Evolutionary conservation across 768 basidiomycete species (phyloP).

Genomic region (Lactarius sp.): DNA sequence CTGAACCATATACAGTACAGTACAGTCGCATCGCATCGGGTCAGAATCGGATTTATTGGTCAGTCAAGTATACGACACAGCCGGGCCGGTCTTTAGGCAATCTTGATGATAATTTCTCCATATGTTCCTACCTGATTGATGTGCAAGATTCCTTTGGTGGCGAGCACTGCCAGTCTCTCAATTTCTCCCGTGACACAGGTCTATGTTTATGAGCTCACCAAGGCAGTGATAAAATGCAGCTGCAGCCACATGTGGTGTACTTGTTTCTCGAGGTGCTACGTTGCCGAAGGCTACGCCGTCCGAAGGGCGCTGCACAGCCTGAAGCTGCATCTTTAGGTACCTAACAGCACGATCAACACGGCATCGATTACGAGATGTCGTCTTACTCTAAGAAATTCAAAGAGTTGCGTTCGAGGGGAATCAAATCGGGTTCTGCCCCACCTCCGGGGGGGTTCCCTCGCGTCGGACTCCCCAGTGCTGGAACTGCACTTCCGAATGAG

Average conservation of each 20-base stretch:
- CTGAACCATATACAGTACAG: too few relatives aligned
- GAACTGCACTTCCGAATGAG: constrained; percentile 27
- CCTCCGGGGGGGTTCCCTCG: constrained; percentile 41
- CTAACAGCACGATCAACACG: constrained; percentile 34
- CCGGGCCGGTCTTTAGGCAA: constrained; percentile 30
- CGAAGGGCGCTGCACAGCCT: constrained; percentile 46
- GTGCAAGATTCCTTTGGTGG: constrained; percentile 65
- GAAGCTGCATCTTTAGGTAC: constrained; percentile 73
- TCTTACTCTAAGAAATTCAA: constrained; percentile 75
- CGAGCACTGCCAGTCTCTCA: constrained; percentile 48
- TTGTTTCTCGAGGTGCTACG: constrained; percentile 60
- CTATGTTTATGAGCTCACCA: constrained; percentile 39
- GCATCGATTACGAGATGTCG: background rate
- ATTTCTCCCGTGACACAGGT: background rate
- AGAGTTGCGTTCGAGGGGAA: constrained; percentile 69
- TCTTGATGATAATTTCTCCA: constrained; percentile 43
- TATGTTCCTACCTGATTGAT: constrained; percentile 60
- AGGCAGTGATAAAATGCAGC: constrained; percentile 83
- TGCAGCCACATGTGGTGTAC: constrained; percentile 72
- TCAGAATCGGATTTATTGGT: background rate
- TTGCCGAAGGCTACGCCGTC: constrained; percentile 55
- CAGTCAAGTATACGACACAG: background rate
- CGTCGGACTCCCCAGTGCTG: constrained; percentile 29
- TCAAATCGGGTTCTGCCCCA: constrained; percentile 49
- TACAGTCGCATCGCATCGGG: too few relatives aligned